Conservation (phyloP, 257 asterid species). For the Jacaranda mimosifolia region DNA sequence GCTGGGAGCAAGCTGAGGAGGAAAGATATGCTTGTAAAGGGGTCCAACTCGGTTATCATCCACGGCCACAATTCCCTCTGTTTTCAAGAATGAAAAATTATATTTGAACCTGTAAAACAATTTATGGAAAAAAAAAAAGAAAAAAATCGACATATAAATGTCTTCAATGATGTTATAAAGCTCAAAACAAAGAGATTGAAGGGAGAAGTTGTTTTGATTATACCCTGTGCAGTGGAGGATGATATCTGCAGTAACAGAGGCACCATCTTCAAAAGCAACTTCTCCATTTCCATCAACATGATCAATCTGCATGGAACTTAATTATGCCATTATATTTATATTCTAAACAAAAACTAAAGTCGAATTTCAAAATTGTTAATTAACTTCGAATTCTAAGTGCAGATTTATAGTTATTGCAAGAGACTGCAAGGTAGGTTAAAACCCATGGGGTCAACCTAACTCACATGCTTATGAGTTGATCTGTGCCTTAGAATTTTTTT, state of each 20-base stretch:
- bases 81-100: constrained; percentile 50
- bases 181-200: not conserved
- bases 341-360: too few species aligned
- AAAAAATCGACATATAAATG: not conserved
- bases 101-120: constrained; percentile 43
- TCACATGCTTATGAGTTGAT: too few species aligned
- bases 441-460: too few species aligned
- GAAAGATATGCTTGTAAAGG: constrained; percentile 68
- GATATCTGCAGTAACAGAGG: constrained; percentile 51
- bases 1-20: constrained; percentile 66
- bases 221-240: constrained; percentile 78
- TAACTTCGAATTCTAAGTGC: too few species aligned
- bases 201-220: not conserved
- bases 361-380: too few species aligned
- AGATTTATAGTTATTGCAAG: too few species aligned
- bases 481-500: too few species aligned
- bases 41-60: constrained; percentile 65
- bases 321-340: not conserved
- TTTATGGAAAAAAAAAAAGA: not conserved
- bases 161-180: too few species aligned
- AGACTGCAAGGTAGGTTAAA: too few species aligned
- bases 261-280: constrained; percentile 64
- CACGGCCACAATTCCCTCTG: constrained; percentile 46
- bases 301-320: constrained; percentile 44
- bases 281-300: constrained; percentile 58